These are phyloP conservation scores for Kodamaea sp. DNA, from an alignment of 1,139 yeast species.

Conservation along the genomic window DNA sequence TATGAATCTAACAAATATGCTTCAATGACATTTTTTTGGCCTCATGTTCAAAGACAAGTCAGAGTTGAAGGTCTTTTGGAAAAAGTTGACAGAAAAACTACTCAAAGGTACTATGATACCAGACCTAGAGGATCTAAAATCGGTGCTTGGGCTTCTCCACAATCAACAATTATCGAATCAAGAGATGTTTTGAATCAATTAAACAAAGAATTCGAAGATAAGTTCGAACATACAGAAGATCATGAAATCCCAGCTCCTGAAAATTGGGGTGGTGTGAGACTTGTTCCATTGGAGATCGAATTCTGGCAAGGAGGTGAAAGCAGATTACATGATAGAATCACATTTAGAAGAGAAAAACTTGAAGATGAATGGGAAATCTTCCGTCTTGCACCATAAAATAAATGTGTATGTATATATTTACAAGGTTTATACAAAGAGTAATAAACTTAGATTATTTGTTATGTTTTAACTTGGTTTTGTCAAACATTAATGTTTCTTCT, in stretches of 20 bases:
- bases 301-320: constrained; percentile 96
- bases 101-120: constrained; percentile 74
- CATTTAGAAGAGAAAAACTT: constrained; percentile 55
- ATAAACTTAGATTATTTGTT: constrained; percentile 11
- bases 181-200: constrained; percentile 61
- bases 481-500: constrained; percentile 33
- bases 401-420: background rate
- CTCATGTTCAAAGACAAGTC: constrained; percentile 82
- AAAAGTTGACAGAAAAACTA: constrained; percentile 66
- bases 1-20: constrained; percentile 70
- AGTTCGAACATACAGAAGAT: constrained; percentile 53
- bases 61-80: constrained; percentile 87
- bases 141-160: constrained; percentile 98
- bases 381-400: constrained; percentile 68
- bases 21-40: constrained; percentile 91
- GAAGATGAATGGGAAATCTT: constrained; percentile 56
- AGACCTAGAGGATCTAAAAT: constrained; percentile 90
- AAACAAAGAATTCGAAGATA: constrained; percentile 45
- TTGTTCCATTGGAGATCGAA: constrained; percentile 86
- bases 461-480: constrained; percentile 22
- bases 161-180: constrained; percentile 54
- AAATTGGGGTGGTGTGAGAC: constrained; percentile 91
- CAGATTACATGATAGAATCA: constrained; percentile 85
- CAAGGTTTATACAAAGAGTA: constrained; percentile 1
- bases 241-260: constrained; percentile 85